Base-by-base conservation (phyloP, 805 yeast species). In the Candida sanyiensis region DNA sequence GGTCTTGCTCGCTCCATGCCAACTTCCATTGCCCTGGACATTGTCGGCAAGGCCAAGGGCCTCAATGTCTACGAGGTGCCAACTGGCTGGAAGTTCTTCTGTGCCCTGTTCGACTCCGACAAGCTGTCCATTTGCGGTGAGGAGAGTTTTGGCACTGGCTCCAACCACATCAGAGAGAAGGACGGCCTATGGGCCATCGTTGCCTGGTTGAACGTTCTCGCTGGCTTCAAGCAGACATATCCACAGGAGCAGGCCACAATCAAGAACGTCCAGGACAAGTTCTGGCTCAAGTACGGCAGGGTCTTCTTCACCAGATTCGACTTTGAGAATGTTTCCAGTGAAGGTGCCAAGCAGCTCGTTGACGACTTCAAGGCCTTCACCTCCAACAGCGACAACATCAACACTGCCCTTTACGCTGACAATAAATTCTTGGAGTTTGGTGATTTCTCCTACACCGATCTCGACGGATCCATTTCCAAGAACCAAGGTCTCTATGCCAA, bases 1-100 rank as follows among this genome's bases (percentile, higher is more conserved):
- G 98, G 98, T 7, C 70, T 93, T 37, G 98, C 98, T 10, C 76
- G 98, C 58, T 85, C 96, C 9, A 90, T 90, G 96, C 98, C 98
- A 43, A 90, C 98, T 10, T 81, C 94, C 10, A 88, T 84, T 32
- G 97, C 98, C 24, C 73, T 90, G 52, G 98, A 90, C 55, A 71
- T 83, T 42, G 98, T 93, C 18, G 97, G 96, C 22, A 75, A 76
- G 58, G 69, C 70, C 43, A 79, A 86, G 62, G 82, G 82, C 23
- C 65, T 90, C 48, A 65, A 80, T 36, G 69, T 80, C 45, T 90
- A 90, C 63, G 98, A 93, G 64, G 97, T 93, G 6, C 98, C 98
- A 39, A 90, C 98, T 15, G 98, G 97, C 25, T 90, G 98, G 98
- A 90, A 90, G 65, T 90, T 90, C 61, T 90, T 90, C 75, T 89